Conservation (phyloP, 2,329 filamentous ascomycete genomes). For the Aspergillus jensenii region DNA sequence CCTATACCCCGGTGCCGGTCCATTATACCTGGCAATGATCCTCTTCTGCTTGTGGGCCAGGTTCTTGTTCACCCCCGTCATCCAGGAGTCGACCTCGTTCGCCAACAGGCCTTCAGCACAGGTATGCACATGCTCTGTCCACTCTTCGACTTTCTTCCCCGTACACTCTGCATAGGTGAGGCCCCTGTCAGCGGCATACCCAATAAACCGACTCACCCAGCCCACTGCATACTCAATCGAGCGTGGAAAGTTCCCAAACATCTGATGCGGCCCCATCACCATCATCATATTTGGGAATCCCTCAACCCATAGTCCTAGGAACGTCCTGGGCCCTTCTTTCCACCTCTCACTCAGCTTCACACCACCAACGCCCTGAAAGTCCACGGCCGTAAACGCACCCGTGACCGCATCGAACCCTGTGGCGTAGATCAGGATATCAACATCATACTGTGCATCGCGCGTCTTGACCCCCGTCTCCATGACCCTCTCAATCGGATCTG, state of each 20-base stretch:
- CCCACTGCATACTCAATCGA: constrained; percentile 34
- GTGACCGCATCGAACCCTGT: constrained; percentile 10
- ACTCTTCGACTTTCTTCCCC: constrained; percentile 38
- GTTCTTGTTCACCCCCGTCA: constrained; percentile 57
- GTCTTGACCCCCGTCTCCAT: constrained; percentile 42
- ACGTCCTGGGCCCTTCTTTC: constrained; percentile 37
- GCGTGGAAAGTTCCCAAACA: constrained; percentile 37
- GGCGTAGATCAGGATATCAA: constrained; percentile 9
- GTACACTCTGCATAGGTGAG: constrained; percentile 44
- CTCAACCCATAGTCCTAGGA: constrained; percentile 44
- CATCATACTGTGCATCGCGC: constrained; percentile 21
- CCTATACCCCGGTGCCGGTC: constrained; percentile 47
- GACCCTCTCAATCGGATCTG: constrained; percentile 44
- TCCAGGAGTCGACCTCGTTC: constrained; percentile 55
- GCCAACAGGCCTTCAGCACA: constrained; percentile 47
- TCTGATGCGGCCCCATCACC: constrained; percentile 55
- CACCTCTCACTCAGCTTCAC: constrained; percentile 34
- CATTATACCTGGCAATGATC: constrained; percentile 49
- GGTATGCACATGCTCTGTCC: constrained; percentile 52
- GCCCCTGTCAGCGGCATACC: constrained; percentile 22
- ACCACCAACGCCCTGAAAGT: constrained; percentile 36
- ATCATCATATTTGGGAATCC: constrained; percentile 54
- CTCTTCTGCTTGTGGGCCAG: constrained; percentile 48
- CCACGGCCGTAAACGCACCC: constrained; percentile 35
- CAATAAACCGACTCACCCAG: constrained; percentile 39